A percentile compares a stretch with the other conserved stretches of the same genome.
These are phyloP conservation scores for Eimeria praecox DNA, from an alignment of 169 alveolate genomes.

Conservation along the genomic window DNA sequence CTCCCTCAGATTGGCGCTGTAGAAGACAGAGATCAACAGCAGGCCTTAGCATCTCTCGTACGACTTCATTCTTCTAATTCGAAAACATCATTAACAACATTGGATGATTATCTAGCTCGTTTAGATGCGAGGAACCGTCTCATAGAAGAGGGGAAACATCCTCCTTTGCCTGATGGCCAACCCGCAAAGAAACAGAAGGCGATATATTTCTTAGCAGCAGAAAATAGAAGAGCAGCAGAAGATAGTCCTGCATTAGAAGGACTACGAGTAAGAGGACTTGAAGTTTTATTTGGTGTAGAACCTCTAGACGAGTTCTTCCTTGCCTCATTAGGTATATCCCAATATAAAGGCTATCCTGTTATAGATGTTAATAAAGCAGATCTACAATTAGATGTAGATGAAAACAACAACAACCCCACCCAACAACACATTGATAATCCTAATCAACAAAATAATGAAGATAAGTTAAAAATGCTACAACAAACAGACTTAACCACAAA, in stretches of 20 bases:
- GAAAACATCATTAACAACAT: slow-evolving; percentile 88
- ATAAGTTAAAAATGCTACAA: not conserved
- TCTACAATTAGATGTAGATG: slow-evolving; percentile 91
- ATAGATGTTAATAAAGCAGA: slow-evolving; percentile 97
- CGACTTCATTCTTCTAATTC: slow-evolving; percentile 91
- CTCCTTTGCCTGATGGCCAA: not conserved
- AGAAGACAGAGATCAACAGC: slow-evolving; percentile 98
- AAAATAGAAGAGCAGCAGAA: slow-evolving; percentile 92
- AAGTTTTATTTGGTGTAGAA: slow-evolving; percentile 96
- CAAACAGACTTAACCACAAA: slow-evolving; percentile 10
- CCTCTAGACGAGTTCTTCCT: slow-evolving; percentile 98
- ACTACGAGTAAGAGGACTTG: slow-evolving; percentile 94
- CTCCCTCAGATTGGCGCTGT: slow-evolving; percentile 98
- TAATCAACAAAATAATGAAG: slow-evolving; percentile 83
- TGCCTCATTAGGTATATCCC: slow-evolving; percentile 93
- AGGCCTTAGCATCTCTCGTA: slow-evolving; percentile 95
- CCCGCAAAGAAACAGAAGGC: slow-evolving; percentile 92
- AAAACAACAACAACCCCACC: slow-evolving; percentile 84
- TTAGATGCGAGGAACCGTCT: slow-evolving; percentile 88
- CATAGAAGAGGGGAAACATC: slow-evolving; percentile 34
- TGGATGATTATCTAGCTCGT: slow-evolving; percentile 96
- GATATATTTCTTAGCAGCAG: slow-evolving; percentile 97
- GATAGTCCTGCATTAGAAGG: slow-evolving; percentile 97
- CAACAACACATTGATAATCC: too few species aligned
- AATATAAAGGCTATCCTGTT: slow-evolving; percentile 95